Base-by-base conservation (phyloP, 495 filamentous ascomycete species). In the Talaromyces ruber region DNA sequence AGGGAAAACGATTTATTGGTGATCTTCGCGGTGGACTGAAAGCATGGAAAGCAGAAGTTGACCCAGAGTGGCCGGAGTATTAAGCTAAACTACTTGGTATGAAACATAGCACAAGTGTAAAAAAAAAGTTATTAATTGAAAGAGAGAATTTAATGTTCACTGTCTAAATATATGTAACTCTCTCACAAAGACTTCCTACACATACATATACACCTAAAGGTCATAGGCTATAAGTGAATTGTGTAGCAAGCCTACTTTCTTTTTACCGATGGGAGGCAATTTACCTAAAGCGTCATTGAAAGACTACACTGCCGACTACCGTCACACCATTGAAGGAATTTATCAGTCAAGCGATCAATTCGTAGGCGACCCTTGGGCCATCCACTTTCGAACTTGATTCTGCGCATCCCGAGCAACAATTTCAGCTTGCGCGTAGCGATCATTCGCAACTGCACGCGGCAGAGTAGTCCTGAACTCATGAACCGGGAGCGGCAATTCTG, bases 21-120 rank as follows among this genome's bases (percentile, higher is more conserved):
- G 94, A 97, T 73, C 87, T 97, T 25, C 81, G 78, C 29, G 92
- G 92, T 1, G 94, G 94, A 0, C 82, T 96, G 63, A 82, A 74
- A 53, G 88, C 90, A n/a, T 98, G 93, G 94, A 86, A 85, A 69
- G 76, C 85, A 22, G 80, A 91, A 59, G 83, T 97, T 16, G 91
- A 96, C 70, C 74, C 74, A 2, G 76, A 77, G 0, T 91, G 91
- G 72, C 92, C 93, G 22, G 80, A 84, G 34, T 84, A 84, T 67
- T 84, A 12, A 21, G 1, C 18, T 47, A 39, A 9, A 14, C 34
- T 39, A 39, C 4, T 4, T 4, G 34, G 16, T 39, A 39, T 16
- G 16, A 6, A n/a, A 39, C 1, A 39, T 14, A 39, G 4, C 16
- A 39, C 34, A 16, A 39, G 14, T 9, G 1, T 14, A 39, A 16